Evolutionary conservation across 1,139 yeast genomes (phyloP).

Genomic region (Sugiyamaella novakii): DNA sequence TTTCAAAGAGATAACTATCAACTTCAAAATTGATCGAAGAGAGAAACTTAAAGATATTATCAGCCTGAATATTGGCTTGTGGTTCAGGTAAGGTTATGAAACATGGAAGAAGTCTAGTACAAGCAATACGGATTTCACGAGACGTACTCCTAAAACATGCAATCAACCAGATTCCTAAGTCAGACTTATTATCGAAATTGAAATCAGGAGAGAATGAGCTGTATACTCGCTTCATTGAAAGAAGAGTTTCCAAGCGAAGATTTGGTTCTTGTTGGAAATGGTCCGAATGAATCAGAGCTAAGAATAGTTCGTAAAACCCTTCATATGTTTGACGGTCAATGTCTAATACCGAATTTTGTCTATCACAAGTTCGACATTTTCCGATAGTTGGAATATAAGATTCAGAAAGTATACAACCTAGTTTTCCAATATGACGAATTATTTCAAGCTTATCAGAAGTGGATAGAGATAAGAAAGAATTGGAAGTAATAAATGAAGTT

Average conservation of each 20-base stretch:
- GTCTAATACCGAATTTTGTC: constrained; percentile 10
- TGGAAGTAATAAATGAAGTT: constrained; percentile 3
- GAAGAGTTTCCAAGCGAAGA: constrained; percentile 28
- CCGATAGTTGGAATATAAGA: constrained; percentile 4
- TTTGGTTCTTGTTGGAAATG: constrained; percentile 24
- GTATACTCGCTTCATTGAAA: constrained; percentile 27
- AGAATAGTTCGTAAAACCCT: constrained; percentile 12
- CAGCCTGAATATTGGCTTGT: constrained; percentile 20
- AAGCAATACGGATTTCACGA: constrained; percentile 35
- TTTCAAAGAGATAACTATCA: constrained; percentile 57
- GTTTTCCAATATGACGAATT: constrained; percentile 16
- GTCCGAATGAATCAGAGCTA: constrained; percentile 22
- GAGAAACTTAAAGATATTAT: constrained; percentile 27
- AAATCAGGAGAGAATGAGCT: constrained; percentile 29
- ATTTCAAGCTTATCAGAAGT: constrained; percentile 14
- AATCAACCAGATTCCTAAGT: constrained; percentile 37
- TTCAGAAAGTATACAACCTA: constrained; percentile 23
- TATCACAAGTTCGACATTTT: constrained; percentile 18
- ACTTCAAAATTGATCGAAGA: constrained; percentile 25
- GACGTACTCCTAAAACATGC: constrained; percentile 34
- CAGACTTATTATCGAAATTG: constrained; percentile 25
- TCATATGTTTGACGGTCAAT: constrained; percentile 6
- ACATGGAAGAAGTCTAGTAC: constrained; percentile 32
- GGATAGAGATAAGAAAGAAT: constrained; percentile 13
- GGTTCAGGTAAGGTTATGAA: constrained; percentile 23